These are phyloP conservation scores for Microsporum ferrugineum DNA, from an alignment of 2,329 filamentous ascomycete species.

Conservation along the genomic window DNA sequence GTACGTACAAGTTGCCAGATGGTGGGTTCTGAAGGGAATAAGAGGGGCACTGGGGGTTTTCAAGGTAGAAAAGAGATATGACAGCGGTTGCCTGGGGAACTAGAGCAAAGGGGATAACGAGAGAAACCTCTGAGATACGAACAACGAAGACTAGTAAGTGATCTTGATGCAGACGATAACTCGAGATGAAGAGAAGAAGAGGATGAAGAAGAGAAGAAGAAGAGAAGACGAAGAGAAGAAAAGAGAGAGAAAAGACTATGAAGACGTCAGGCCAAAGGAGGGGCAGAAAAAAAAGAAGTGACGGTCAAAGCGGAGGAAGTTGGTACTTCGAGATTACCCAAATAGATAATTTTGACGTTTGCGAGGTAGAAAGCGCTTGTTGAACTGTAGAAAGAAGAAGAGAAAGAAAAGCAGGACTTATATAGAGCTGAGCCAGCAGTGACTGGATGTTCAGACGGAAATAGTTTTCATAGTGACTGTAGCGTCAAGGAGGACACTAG, in stretches of 20 bases:
- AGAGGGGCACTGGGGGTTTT: background rate
- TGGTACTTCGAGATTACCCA: background rate
- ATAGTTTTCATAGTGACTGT: background rate
- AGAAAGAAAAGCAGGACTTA: background rate
- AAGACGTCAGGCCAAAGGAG: background rate
- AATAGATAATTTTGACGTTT: slow-evolving; percentile 17
- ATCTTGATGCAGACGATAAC: background rate
- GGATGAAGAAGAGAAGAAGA: slow-evolving; percentile 6
- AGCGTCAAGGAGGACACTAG: background rate
- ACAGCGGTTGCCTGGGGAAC: slow-evolving; percentile 8
- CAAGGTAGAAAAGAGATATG: background rate
- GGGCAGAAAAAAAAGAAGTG: background rate
- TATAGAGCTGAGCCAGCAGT: background rate
- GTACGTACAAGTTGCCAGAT: background rate
- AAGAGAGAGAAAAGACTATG: background rate
- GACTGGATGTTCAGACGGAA: background rate
- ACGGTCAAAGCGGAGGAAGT: background rate
- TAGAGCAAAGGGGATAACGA: slow-evolving; percentile 37
- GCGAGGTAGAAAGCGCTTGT: slow-evolving; percentile 3
- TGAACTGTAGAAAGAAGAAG: slow-evolving; percentile 8
- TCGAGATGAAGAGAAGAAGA: background rate
- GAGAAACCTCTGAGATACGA: slow-evolving; percentile 39
- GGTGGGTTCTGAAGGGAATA: background rate
- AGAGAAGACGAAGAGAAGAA: slow-evolving; percentile 11
- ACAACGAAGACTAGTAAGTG: slow-evolving; percentile 6